Evolutionary conservation across 1,139 yeast species (phyloP).

Genomic region (Yamadazyma triangularis): DNA sequence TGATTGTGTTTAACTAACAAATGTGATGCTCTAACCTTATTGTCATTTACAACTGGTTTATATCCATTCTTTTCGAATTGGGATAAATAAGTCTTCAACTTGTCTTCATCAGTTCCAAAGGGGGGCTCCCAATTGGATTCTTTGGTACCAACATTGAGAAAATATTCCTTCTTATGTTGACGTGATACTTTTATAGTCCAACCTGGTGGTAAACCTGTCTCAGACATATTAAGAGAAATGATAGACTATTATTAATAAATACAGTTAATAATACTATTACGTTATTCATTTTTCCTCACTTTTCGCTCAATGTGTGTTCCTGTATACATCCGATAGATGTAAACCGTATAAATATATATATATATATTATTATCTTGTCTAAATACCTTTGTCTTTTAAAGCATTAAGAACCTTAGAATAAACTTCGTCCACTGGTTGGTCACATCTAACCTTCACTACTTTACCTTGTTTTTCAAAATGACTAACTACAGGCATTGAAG

Average conservation of each 20-base stretch:
- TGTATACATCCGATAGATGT: no score
- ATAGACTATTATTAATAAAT: no score
- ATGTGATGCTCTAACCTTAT: constrained; percentile 52
- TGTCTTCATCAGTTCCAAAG: constrained; percentile 65
- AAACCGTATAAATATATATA: no score
- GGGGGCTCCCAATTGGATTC: constrained; percentile 94
- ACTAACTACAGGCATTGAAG: constrained; percentile 93
- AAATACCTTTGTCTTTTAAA: constrained; percentile 40
- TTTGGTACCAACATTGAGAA: constrained; percentile 61
- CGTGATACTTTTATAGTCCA: constrained; percentile 82
- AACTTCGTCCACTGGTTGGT: constrained; percentile 75
- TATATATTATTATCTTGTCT: constrained; percentile 3
- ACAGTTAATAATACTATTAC: no score
- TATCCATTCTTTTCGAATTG: constrained; percentile 46
- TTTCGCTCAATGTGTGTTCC: no score
- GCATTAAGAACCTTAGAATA: constrained; percentile 67
- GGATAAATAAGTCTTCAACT: constrained; percentile 53
- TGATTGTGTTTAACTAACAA: constrained; percentile 76
- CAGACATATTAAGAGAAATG: constrained; percentile 11
- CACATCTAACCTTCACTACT: constrained; percentile 77
- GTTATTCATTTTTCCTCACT: no score
- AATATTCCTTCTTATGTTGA: constrained; percentile 83
- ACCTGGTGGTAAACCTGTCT: constrained; percentile 77
- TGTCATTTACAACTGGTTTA: constrained; percentile 56
- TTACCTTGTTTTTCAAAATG: constrained; percentile 70